A percentile compares a stretch with the other conserved stretches of the same genome.
phyloP scores from a whole-genome alignment of 257 asterid species.

The Solanum boliviense region DNA sequence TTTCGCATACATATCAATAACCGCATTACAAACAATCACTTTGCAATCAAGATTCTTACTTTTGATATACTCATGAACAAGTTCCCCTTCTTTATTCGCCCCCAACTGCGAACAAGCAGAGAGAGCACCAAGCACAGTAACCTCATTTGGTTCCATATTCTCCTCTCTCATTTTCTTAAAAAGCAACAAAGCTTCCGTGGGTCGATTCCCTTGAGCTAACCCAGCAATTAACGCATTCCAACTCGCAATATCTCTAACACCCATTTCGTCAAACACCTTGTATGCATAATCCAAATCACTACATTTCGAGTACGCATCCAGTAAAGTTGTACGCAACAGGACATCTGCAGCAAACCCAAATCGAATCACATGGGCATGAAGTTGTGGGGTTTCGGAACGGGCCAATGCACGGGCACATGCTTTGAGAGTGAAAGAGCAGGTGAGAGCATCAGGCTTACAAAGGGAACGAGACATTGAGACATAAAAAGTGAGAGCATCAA shows the following conservation, averaged over 20 bases:
- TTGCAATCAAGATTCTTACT: conserved; percentile 28
- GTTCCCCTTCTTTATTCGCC: conserved; percentile 46
- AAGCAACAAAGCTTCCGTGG: conserved; percentile 51
- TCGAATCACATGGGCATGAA: conserved; percentile 43
- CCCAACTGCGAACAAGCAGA: conserved; percentile 91
- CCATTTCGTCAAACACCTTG: conserved; percentile 72
- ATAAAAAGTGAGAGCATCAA: conserved; percentile 41
- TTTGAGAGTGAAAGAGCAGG: conserved; percentile 84
- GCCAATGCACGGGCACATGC: conserved; percentile 85
- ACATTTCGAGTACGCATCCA: conserved; percentile 63
- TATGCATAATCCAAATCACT: conserved; percentile 44
- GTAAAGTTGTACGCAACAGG: conserved; percentile 63
- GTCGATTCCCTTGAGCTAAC: conserved; percentile 76
- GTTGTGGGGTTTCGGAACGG: conserved; percentile 32
- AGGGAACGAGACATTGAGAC: conserved; percentile 56
- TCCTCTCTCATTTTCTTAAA: conserved; percentile 43
- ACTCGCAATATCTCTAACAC: conserved; percentile 54
- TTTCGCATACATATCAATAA: conserved; percentile 76
- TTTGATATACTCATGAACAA: conserved; percentile 32
- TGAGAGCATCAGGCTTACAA: conserved; percentile 75
- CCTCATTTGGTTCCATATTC: conserved; percentile 47
- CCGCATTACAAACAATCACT: conserved; percentile 76
- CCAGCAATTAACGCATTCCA: conserved; percentile 94
- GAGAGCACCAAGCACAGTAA: conserved; percentile 78
- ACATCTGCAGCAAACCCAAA: conserved; percentile 50